Percentiles rank a stretch among this genome's conserved stretches.
Conservation (phyloP, 257 asterid genomes). For the Jasminum sambac region DNA sequence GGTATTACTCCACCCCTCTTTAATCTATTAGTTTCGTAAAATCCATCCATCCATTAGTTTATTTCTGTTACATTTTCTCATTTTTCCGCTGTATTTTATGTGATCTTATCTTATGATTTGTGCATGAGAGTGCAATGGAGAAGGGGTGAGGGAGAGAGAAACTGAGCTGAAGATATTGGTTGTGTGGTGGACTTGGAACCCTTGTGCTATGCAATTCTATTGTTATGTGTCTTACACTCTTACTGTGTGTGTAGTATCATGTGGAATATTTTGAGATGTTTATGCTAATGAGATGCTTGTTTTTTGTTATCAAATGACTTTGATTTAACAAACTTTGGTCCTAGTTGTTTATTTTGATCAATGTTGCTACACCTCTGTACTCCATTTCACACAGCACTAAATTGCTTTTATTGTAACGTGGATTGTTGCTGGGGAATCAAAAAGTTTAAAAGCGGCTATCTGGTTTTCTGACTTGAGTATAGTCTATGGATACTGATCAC, state of each 20-base stretch:
- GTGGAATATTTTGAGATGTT: slow-evolving; percentile 23
- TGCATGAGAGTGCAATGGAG: slow-evolving; percentile 35
- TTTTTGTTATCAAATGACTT: slow-evolving; percentile 13
- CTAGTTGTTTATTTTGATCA: background rate
- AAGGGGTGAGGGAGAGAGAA: slow-evolving; percentile 33
- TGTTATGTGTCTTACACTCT: slow-evolving; percentile 33
- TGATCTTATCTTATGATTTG: slow-evolving; percentile 37
- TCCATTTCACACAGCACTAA: background rate
- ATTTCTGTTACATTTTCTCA: slow-evolving; percentile 19
- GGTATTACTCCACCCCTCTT: slow-evolving; percentile 56
- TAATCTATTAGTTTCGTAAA: slow-evolving; percentile 32
- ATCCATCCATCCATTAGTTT: slow-evolving; percentile 32
- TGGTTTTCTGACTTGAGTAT: background rate
- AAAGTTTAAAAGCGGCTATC: background rate
- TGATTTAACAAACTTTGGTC: background rate
- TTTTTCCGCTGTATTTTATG: slow-evolving; percentile 38
- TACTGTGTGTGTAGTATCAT: slow-evolving; percentile 35
- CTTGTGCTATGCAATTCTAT: slow-evolving; percentile 34
- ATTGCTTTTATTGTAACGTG: background rate
- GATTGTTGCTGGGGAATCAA: background rate
- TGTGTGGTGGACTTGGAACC: slow-evolving; percentile 33
- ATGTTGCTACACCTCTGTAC: background rate
- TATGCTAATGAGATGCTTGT: slow-evolving; percentile 24
- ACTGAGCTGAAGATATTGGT: slow-evolving; percentile 35
- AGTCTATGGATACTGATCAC: background rate